phyloP scores from a whole-genome alignment of 805 yeast species.

The Cyberlindnera xylosilytica region DNA sequence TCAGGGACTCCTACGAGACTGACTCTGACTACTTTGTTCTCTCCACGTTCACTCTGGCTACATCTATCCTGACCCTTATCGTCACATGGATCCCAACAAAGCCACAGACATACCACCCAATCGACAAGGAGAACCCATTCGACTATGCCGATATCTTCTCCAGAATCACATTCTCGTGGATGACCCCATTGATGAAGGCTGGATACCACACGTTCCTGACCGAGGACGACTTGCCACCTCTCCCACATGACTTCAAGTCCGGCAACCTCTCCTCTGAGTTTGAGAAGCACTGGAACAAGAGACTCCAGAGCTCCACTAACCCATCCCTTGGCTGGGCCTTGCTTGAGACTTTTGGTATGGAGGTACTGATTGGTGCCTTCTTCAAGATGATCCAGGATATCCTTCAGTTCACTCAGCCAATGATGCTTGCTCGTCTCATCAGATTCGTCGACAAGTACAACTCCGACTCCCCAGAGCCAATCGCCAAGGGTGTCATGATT shows the following conservation, averaged over 20 bases:
- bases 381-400: slow-evolving; percentile 77
- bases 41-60: slow-evolving; percentile 31
- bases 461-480: slow-evolving; percentile 42
- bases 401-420: slow-evolving; percentile 84
- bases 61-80: slow-evolving; percentile 31
- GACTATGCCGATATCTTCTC: slow-evolving; percentile 65
- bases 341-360: slow-evolving; percentile 64
- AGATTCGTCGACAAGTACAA: slow-evolving; percentile 49
- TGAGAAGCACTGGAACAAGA: slow-evolving; percentile 57
- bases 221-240: slow-evolving; percentile 70
- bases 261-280: slow-evolving; percentile 48
- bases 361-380: slow-evolving; percentile 63
- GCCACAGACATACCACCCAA: slow-evolving; percentile 36
- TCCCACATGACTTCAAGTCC: slow-evolving; percentile 69
- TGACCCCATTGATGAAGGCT: slow-evolving; percentile 78
- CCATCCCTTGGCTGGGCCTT: slow-evolving; percentile 62
- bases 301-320: slow-evolving; percentile 43
- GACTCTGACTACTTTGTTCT: slow-evolving; percentile 27
- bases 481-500: slow-evolving; percentile 73
- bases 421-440: slow-evolving; percentile 65
- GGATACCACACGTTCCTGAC: slow-evolving; percentile 62
- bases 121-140: slow-evolving; percentile 34
- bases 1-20: slow-evolving; percentile 29
- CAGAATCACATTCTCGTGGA: slow-evolving; percentile 82
- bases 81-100: slow-evolving; percentile 40